These are phyloP conservation scores for Jamesozyma piceae DNA, from an alignment of 805 yeast species.

Conservation along the genomic window DNA sequence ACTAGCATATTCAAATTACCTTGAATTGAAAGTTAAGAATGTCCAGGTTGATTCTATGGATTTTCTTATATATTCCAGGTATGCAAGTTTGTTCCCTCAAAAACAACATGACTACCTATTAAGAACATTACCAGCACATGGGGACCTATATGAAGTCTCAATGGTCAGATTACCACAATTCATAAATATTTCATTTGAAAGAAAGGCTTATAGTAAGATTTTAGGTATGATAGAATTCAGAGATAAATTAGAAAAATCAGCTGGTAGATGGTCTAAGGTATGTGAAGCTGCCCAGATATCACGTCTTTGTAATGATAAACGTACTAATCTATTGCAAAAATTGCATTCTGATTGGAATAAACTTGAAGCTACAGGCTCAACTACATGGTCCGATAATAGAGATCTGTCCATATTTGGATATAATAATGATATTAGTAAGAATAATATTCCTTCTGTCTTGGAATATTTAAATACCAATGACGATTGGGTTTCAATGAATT, in stretches of 20 bases:
- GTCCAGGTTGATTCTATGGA: slow-evolving; percentile 68
- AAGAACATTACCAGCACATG: slow-evolving; percentile 31
- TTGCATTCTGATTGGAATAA: slow-evolving; percentile 25
- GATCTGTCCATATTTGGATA: slow-evolving; percentile 21
- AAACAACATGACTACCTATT: slow-evolving; percentile 25
- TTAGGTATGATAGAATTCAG: slow-evolving; percentile 58
- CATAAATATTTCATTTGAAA: slow-evolving; percentile 45
- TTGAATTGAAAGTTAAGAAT: slow-evolving; percentile 54
- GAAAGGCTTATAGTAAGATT: slow-evolving; percentile 55
- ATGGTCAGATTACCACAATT: slow-evolving; percentile 44
- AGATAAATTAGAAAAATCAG: slow-evolving; percentile 41
- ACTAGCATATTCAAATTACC: slow-evolving; percentile 42
- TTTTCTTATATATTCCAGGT: slow-evolving; percentile 42
- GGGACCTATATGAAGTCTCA: slow-evolving; percentile 42
- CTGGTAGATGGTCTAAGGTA: slow-evolving; percentile 32
- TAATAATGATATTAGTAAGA: slow-evolving; percentile 1
- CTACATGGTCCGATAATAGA: slow-evolving; percentile 17
- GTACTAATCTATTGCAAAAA: slow-evolving; percentile 12
- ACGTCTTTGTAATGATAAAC: slow-evolving; percentile 26
- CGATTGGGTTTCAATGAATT: slow-evolving; percentile 8
- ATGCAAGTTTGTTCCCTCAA: slow-evolving; percentile 39
- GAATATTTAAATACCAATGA: slow-evolving; percentile 11
- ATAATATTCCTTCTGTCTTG: slow-evolving; percentile 9
- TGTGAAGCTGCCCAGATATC: slow-evolving; percentile 19
- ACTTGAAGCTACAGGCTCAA: slow-evolving; percentile 22